Evolutionary conservation across 2,329 filamentous ascomycete genomes (phyloP).

Genomic region (Colletotrichum navitas): DNA sequence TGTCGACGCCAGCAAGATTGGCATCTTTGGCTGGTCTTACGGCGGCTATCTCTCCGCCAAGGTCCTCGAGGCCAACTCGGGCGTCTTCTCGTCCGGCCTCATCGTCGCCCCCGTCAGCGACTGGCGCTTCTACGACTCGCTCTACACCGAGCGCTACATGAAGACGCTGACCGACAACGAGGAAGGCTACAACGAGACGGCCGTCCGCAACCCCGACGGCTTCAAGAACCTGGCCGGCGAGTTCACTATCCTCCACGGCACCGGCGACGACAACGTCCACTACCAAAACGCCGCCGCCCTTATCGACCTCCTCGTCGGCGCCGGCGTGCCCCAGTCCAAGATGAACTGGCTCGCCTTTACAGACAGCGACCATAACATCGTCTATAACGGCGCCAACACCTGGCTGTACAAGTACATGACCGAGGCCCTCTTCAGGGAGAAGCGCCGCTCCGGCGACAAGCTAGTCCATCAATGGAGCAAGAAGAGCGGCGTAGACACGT

Average conservation of each 20-base stretch:
- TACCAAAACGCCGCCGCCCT: conserved; percentile 75
- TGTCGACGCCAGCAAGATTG: conserved; percentile 70
- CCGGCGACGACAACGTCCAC: conserved; percentile 79
- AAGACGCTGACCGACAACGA: conserved; percentile 69
- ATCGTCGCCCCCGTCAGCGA: conserved; percentile 76
- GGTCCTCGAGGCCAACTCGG: conserved; percentile 72
- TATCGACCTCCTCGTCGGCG: conserved; percentile 70
- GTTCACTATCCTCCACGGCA: conserved; percentile 74
- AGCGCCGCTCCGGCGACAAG: conserved; percentile 57
- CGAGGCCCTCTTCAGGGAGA: conserved; percentile 71
- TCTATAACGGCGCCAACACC: conserved; percentile 65
- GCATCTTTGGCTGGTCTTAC: conserved; percentile 78
- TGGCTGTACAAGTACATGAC: conserved; percentile 75
- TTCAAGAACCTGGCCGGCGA: conserved; percentile 73
- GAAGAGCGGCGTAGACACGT: conserved; percentile 32
- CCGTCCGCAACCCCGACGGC: conserved; percentile 68
- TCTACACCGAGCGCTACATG: conserved; percentile 82
- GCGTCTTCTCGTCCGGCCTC: conserved; percentile 71
- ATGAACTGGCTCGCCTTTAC: conserved; percentile 75
- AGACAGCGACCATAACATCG: conserved; percentile 73
- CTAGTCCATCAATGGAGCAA: conserved; percentile 54
- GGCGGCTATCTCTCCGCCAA: conserved; percentile 77
- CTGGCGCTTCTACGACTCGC: conserved; percentile 78
- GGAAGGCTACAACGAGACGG: conserved; percentile 71
- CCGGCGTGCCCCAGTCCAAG: conserved; percentile 70